A percentile compares a stretch with the other conserved stretches of the same genome.
Conservation (phyloP, 202 grass and related monocot species). For the Setaria italica region DNA sequence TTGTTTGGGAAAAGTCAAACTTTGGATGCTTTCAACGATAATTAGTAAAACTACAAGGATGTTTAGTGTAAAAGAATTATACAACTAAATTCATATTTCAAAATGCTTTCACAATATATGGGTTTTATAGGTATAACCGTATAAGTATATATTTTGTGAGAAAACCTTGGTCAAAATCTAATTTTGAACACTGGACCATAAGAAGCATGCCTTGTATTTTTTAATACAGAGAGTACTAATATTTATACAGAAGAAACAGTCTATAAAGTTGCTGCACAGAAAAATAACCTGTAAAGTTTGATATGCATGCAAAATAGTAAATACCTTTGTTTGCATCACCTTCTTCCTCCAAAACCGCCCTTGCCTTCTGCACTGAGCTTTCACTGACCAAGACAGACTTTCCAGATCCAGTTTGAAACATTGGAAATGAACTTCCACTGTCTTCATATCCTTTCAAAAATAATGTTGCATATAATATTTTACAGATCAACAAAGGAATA, state of each 20-base stretch:
- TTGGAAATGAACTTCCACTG: slow-evolving; percentile 42
- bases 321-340: slow-evolving; percentile 45
- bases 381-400: slow-evolving; percentile 57
- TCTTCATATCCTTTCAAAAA: slow-evolving; percentile 47
- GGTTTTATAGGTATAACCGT: background rate
- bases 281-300: slow-evolving; percentile 21
- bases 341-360: slow-evolving; percentile 58
- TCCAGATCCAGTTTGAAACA: slow-evolving; percentile 62
- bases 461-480: slow-evolving; percentile 10
- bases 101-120: background rate
- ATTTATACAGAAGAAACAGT: background rate
- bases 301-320: slow-evolving; percentile 31
- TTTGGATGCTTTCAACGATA: background rate
- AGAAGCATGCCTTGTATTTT: background rate
- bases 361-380: slow-evolving; percentile 59
- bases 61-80: background rate
- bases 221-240: background rate
- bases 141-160: background rate
- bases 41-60: background rate
- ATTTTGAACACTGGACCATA: background rate
- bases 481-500: slow-evolving; percentile 14
- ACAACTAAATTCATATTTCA: background rate
- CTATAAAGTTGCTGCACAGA: background rate
- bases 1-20: background rate
- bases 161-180: background rate